Evolutionary conservation across 1,284 basidiomycete genomes (phyloP), one percentile per base, ranked within the genome.

Genomic region (Schizopora paradoxa): DNA sequence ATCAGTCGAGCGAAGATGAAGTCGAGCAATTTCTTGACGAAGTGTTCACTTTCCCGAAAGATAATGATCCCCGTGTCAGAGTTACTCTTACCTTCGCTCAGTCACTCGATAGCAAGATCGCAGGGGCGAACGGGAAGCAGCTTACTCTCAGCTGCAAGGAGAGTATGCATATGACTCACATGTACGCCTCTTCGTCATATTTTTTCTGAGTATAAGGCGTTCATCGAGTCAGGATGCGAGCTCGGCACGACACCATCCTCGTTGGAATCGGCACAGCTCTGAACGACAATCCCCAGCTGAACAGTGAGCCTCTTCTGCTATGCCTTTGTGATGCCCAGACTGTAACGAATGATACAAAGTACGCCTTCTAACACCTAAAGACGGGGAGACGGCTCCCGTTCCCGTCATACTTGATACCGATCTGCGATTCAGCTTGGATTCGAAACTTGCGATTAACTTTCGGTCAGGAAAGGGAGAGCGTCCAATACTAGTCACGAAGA

Each of bases 71-170:
- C 6, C 18, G 16, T 34, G 14, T 18, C 11, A 34, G 43, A 43
- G 77, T 88, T 16, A 98, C 94, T 0, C 67, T 99, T 6, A 96
- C 95, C 1, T 99, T 94, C 66, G 95, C 95, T 1, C 94, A 98
- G 62, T 95, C 91, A 1, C 68, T 94, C 38, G 94, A 99, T 67
- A 90, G 81, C 25, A 94, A 92, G 65, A 95, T 98, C 51, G 91
- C 91, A 0, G 92, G 90, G 0, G 63, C 66, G 4, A 70, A 72
- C 11, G 84, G 90, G 5, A 69, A 70, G 54, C 91, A 93, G 64
- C 75, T 99, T 27, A 74, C 79, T 14, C 70, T 99, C 42, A 94
- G 90, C 55, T 86, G 94, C 1, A 66, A 73, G 28, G 89, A 96
- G 59, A 94, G 89, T 62, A 88, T 95, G 86, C 58, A 80, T 36